These are phyloP conservation scores for Curvularia eragrostidis DNA, from an alignment of 2,329 filamentous ascomycete species.

Conservation along the genomic window DNA sequence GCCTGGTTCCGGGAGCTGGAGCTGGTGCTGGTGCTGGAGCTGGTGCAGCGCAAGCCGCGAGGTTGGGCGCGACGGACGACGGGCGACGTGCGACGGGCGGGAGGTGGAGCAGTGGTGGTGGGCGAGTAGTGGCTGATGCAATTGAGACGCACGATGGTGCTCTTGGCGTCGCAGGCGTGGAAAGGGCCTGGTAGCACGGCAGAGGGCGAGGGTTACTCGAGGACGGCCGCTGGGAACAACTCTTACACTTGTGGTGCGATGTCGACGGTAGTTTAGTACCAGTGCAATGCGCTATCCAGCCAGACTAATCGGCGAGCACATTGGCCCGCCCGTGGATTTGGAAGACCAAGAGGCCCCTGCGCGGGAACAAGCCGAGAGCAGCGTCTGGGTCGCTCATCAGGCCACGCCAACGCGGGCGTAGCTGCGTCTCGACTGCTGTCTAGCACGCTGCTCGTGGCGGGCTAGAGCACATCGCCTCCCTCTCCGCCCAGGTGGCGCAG, in stretches of 20 bases:
- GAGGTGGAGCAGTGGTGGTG: conserved; percentile 6
- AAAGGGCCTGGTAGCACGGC: conserved; percentile 25
- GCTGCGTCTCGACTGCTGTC: conserved; percentile 11
- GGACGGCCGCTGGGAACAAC: conserved; percentile 20
- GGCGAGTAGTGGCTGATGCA: conserved; percentile 16
- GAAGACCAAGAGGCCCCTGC: conserved; percentile 32
- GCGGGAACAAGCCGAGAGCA: conserved; percentile 20
- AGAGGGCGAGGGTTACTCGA: conserved; percentile 23
- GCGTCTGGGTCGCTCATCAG: conserved; percentile 14
- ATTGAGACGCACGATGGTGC: conserved; percentile 41
- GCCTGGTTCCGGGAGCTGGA: background rate
- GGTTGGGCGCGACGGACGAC: background rate
- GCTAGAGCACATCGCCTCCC: background rate
- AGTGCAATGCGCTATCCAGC: conserved; percentile 23
- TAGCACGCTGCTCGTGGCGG: too few relatives aligned
- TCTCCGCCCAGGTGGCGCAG: conserved; percentile 7
- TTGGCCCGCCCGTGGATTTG: conserved; percentile 40
- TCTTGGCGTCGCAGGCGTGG: conserved; percentile 35
- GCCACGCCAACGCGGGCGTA: conserved; percentile 12
- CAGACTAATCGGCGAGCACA: conserved; percentile 23
- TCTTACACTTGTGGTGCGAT: conserved; percentile 35
- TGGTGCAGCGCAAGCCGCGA: too few relatives aligned
- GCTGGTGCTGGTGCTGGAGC: background rate
- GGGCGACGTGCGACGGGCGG: background rate
- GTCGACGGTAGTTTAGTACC: conserved; percentile 28